A percentile compares a stretch with the other conserved stretches of the same genome.
Evolutionary conservation across 345 rosid genomes (phyloP).

Genomic region (Erysimum cheiranthoides): DNA sequence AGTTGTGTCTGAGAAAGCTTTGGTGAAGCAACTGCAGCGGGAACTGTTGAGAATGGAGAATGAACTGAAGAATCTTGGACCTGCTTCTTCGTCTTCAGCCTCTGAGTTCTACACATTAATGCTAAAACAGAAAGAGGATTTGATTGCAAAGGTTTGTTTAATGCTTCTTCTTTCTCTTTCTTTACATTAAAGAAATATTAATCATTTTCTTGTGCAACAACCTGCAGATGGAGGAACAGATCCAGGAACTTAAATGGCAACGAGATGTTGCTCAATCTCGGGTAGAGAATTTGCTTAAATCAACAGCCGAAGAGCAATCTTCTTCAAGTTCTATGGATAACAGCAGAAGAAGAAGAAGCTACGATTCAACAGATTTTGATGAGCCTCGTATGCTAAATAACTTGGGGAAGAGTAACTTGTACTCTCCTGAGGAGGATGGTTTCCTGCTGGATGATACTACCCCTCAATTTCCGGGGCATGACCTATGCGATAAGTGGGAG

Average conservation of each 20-base stretch:
- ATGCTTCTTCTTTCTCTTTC: background rate
- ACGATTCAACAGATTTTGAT: constrained; percentile 39
- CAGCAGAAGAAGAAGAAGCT: constrained; percentile 35
- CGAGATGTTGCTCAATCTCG: constrained; percentile 75
- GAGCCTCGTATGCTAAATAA: constrained; percentile 36
- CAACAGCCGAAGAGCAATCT: constrained; percentile 52
- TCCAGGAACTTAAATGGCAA: constrained; percentile 67
- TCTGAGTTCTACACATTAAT: constrained; percentile 49
- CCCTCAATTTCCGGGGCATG: constrained; percentile 52
- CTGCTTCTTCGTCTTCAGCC: constrained; percentile 46
- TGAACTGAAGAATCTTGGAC: constrained; percentile 59
- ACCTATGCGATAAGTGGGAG: constrained; percentile 57
- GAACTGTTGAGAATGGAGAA: constrained; percentile 79
- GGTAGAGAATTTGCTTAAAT: constrained; percentile 59
- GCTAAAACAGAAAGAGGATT: constrained; percentile 70
- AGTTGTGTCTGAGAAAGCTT: constrained; percentile 81
- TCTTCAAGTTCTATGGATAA: constrained; percentile 47
- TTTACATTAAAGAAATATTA: background rate
- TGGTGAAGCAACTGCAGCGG: constrained; percentile 79
- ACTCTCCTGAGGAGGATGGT: constrained; percentile 54
- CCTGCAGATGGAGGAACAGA: constrained; percentile 78
- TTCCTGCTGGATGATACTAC: constrained; percentile 64
- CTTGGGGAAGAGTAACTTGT: constrained; percentile 43
- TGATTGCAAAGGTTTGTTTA: constrained; percentile 59
- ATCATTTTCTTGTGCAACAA: constrained; percentile 27